These are phyloP conservation scores for Marasmius tenuissimus DNA, from an alignment of 1,284 basidiomycete genomes.

Conservation along the genomic window DNA sequence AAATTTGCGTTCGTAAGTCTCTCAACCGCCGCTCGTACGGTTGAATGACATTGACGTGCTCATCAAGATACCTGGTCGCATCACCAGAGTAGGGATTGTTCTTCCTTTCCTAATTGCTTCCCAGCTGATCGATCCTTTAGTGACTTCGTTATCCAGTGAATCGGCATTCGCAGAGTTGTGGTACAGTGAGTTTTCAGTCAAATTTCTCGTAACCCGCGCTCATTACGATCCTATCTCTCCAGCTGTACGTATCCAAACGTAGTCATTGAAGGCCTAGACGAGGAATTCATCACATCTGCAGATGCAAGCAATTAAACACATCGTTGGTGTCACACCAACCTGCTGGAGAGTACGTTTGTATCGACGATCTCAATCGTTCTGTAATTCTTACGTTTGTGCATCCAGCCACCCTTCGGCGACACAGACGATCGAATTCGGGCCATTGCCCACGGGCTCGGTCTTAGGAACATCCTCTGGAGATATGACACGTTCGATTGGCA, in stretches of 20 bases:
- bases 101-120: not conserved
- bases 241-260: slow-evolving; percentile 8
- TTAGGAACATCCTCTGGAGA: slow-evolving; percentile 17
- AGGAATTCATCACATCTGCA: slow-evolving; percentile 18
- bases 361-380: not conserved
- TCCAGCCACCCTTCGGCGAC: slow-evolving; percentile 39
- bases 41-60: not conserved
- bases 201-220: too few relatives aligned
- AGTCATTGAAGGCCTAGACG: not conserved
- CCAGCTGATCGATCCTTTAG: slow-evolving; percentile 23
- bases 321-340: slow-evolving; percentile 62
- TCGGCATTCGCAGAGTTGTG: slow-evolving; percentile 81
- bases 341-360: slow-evolving; percentile 56
- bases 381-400: not conserved
- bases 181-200: slow-evolving; percentile 49
- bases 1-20: slow-evolving; percentile 56
- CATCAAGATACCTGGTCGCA: slow-evolving; percentile 62
- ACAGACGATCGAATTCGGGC: slow-evolving; percentile 52
- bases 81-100: slow-evolving; percentile 34
- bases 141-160: slow-evolving; percentile 72
- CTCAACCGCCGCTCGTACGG: not conserved
- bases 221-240: not conserved
- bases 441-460: slow-evolving; percentile 36
- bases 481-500: slow-evolving; percentile 18
- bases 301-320: slow-evolving; percentile 51